Percentiles rank a stretch among this genome's conserved stretches.
Evolutionary conservation across 805 yeast genomes (phyloP).

Genomic region (Metschnikowia similis): DNA sequence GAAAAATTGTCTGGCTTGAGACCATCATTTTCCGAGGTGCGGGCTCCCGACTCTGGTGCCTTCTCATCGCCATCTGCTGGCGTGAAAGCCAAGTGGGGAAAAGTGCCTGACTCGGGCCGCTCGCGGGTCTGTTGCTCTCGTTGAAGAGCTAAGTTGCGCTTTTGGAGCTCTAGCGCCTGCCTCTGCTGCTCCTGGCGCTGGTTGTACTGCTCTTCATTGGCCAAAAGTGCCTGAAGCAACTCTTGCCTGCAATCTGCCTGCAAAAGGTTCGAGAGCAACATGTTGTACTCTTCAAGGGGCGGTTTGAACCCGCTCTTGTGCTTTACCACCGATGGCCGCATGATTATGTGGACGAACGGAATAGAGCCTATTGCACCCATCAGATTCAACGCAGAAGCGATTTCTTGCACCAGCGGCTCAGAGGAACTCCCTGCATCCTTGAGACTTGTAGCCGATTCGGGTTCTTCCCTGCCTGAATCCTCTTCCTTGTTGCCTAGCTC

Average conservation of each 20-base stretch:
- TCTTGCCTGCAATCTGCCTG: conserved; percentile 18
- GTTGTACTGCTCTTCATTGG: conserved; percentile 9
- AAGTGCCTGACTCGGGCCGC: background rate
- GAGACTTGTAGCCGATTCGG: too few species aligned
- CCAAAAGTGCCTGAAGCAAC: conserved; percentile 6
- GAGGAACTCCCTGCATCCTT: background rate
- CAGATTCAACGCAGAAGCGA: conserved; percentile 21
- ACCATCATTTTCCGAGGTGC: background rate
- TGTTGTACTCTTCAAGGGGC: conserved; percentile 26
- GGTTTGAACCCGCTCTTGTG: conserved; percentile 37
- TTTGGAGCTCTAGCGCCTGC: conserved; percentile 1
- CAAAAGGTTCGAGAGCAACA: conserved; percentile 27
- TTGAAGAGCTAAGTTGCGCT: conserved; percentile 1
- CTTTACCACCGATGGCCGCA: conserved; percentile 38
- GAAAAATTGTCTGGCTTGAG: conserved; percentile 27
- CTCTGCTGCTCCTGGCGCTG: conserved; percentile 31
- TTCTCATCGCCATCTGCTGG: background rate
- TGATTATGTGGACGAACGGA: conserved; percentile 38
- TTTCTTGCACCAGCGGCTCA: background rate
- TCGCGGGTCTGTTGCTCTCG: background rate
- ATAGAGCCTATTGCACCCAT: conserved; percentile 35
- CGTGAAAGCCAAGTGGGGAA: background rate
- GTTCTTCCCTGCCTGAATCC: too few species aligned
- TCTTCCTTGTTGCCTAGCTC: too few species aligned
- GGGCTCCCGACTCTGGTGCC: background rate